Evolutionary conservation across 371 early-diverging fungal species (phyloP).

Genomic region (Rhizopus stolonifer): DNA sequence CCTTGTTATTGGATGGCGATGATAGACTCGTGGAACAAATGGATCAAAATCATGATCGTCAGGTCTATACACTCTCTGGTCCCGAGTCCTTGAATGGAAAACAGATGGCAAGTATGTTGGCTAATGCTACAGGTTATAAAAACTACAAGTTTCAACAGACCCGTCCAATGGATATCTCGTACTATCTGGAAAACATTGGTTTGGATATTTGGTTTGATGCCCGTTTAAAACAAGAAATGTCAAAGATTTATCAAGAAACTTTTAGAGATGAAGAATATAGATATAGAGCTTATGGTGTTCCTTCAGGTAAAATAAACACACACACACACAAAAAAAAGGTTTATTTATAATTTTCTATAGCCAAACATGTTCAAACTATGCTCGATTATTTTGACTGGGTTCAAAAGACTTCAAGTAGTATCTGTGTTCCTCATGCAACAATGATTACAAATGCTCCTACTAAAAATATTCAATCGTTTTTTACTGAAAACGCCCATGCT

Average conservation of each 20-base stretch:
- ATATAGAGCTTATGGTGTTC: slow-evolving; percentile 19
- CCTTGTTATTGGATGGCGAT: slow-evolving; percentile 12
- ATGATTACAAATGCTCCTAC: slow-evolving; percentile 24
- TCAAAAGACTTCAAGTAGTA: slow-evolving; percentile 24
- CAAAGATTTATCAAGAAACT: slow-evolving; percentile 27
- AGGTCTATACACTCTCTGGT: slow-evolving; percentile 31
- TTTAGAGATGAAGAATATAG: slow-evolving; percentile 17
- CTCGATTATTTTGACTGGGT: slow-evolving; percentile 38
- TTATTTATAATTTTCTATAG: slow-evolving; percentile 6
- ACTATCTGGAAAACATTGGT: slow-evolving; percentile 24
- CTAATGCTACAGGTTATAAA: slow-evolving; percentile 21
- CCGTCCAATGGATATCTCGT: slow-evolving; percentile 30
- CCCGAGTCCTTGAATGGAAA: slow-evolving; percentile 26
- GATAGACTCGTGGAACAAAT: neutral
- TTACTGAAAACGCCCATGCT: slow-evolving; percentile 28
- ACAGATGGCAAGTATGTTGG: slow-evolving; percentile 15
- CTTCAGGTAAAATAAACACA: slow-evolving; percentile 16
- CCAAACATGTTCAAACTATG: slow-evolving; percentile 28
- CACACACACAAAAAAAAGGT: neutral
- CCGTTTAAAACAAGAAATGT: slow-evolving; percentile 28
- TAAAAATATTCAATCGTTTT: slow-evolving; percentile 19
- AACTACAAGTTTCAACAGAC: slow-evolving; percentile 19
- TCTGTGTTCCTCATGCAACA: slow-evolving; percentile 25
- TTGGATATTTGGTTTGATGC: slow-evolving; percentile 36
- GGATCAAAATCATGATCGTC: slow-evolving; percentile 23